Base-by-base conservation (phyloP, 352 stramenopile species). In the Phytophthora ohioensis region DNA sequence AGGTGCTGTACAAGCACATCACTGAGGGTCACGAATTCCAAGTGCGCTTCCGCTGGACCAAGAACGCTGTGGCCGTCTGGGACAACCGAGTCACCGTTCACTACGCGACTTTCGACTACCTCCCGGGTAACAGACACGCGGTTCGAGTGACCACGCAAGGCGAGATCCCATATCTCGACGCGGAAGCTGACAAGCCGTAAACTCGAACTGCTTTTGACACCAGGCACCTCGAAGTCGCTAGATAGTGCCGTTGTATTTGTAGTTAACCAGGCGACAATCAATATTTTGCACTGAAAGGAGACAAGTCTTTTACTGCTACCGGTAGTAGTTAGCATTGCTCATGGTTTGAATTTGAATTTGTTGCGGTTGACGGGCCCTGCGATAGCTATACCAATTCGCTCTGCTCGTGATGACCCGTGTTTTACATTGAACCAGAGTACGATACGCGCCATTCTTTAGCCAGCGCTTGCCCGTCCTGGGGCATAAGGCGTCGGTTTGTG, bases 1-100 rank as follows among this genome's bases (percentile, higher is more conserved):
- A 69, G 38, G 32, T 69, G 27, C 53, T 69, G 51, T 69, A 64
- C 35, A 69, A 69, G n/a, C 62, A 69, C 31, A 69, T 69, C 10
- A 64, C 62, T 10, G 52, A 64, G 10, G 62, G 52, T 6, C 62
- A 69, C 43, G 62, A 57, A 11, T 69, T 69, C 35, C 62, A 69
- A 52, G 53, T 69, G 21, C 62, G 62, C 9, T 69, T 64, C 45
- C 62, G 43, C 21, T 69, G 62, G 62, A 52, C 52, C 35, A 69
- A 69, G 43, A 64, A 69, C 43, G 62, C 62, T 4, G 62, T 64
- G 15, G 62, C 62, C 5, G 11, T 69, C 3, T 69, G 62, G 62
- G 62, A 69, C 43, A 69, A 69, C 43, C 62, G 52, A 13, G 35
- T 69, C 34, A 69, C 62, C 0, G 34, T 52, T 35, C 62, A 69